Base-by-base conservation (phyloP, 2,329 filamentous ascomycete genomes). In the Colletotrichum tropicicola region DNA sequence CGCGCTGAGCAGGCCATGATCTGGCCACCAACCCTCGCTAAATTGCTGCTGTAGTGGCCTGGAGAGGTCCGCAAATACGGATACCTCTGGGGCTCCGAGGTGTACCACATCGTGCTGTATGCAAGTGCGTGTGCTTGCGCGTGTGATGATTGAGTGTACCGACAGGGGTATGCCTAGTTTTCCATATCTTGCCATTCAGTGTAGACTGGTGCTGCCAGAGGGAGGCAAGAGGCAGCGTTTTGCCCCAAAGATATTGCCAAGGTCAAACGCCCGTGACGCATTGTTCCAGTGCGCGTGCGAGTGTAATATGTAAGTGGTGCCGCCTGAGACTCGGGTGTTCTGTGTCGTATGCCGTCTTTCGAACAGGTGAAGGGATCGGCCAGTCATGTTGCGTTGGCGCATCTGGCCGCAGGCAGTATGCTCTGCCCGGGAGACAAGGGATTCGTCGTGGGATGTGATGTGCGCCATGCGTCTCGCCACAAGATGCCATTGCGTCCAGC, bases 1-100 rank as follows among this genome's bases (percentile, higher is more conserved):
- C 41, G 35, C 48, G 41, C 41, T 57, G 44, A 51, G 15, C 44
- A 47, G 51, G 15, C 58, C 43, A 53, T 30, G 23, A 60, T 60
- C 56, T 48, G 30, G 61, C 48, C 35, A 55, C 39, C 30, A 21
- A 32, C 43, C 28, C 30, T 48, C 21, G 44, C 17, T 28, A 15
- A 48, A 48, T 19, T 17, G n/a, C n/a, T 28, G 39, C 28, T 56
- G 17, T 17, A 37, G n/a, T 43, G 43, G 37, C 21, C 28, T 52
- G 27, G n/a, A 51, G 17, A 56, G 37, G 25, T 39, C 32, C 32
- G 57, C 25, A 23, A 35, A 49, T 48, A 39, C 41, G 35, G n/a
- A n/a, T 47, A 35, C 32, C 32, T 13, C 32, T 13, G 32, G 32
- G 10, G 13, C 5, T 15, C 32, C n/a, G 12, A 35, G 12, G 13